phyloP scores from a whole-genome alignment of 2,329 filamentous ascomycete genomes.

The Microdochium nivale region DNA sequence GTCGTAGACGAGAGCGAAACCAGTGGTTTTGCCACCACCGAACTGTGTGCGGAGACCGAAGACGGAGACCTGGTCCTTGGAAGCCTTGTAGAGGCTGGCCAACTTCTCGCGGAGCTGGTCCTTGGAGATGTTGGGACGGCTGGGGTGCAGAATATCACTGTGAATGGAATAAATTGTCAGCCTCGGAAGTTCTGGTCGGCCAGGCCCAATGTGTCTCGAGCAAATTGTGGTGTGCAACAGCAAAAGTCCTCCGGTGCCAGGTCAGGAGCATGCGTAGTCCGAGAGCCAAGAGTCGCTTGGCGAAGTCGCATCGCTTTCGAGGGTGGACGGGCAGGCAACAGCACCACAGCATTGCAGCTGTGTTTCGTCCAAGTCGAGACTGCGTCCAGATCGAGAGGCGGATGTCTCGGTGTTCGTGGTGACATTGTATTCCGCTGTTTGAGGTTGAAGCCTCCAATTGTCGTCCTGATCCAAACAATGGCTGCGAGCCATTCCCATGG shows the following conservation, averaged over 20 bases:
- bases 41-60: slow-evolving; percentile 98
- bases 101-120: slow-evolving; percentile 96
- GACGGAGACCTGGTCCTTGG: slow-evolving; percentile 94
- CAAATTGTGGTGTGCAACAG: not conserved
- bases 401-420: no score
- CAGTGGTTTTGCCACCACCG: slow-evolving; percentile 99
- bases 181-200: not conserved
- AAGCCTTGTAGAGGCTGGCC: slow-evolving; percentile 92
- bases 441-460: no score
- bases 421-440: no score
- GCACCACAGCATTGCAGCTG: no score
- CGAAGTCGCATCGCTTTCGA: no score
- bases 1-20: slow-evolving; percentile 98
- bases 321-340: no score
- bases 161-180: slow-evolving; percentile 3
- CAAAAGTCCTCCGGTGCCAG: slow-evolving; percentile 1
- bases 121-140: slow-evolving; percentile 97
- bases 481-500: no score
- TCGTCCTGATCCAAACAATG: no score
- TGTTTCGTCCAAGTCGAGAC: no score
- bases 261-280: not conserved
- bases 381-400: no score
- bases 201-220: not conserved
- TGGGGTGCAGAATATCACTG: slow-evolving; percentile 99
- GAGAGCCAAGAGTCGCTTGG: no score